Conservation (phyloP, 768 basidiomycete species). For the Psilocybe tampanensis region DNA sequence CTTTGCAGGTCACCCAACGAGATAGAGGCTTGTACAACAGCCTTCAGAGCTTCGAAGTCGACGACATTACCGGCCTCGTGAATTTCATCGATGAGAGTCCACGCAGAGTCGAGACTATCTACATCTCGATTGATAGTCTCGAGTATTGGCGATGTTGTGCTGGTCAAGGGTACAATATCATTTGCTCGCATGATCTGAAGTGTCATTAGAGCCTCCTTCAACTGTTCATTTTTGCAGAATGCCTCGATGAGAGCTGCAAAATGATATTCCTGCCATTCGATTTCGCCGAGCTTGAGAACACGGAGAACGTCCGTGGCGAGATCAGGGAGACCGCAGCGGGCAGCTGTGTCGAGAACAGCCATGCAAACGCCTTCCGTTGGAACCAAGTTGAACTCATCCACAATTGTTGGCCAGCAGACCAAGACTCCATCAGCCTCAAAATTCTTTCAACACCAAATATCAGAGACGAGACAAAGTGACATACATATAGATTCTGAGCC, state of each 20-base stretch:
- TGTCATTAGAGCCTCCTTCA: conserved; percentile 65
- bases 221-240: conserved; percentile 54
- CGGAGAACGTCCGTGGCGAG: conserved; percentile 69
- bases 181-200: conserved; percentile 61
- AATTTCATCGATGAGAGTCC: conserved; percentile 65
- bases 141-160: conserved; percentile 58
- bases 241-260: conserved; percentile 79
- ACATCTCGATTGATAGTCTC: conserved; percentile 45
- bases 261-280: conserved; percentile 68
- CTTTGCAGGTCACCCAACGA: conserved; percentile 69
- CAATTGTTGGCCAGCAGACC: conserved; percentile 61
- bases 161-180: conserved; percentile 48
- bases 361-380: conserved; percentile 80
- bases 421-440: conserved; percentile 71
- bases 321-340: conserved; percentile 68
- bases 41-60: conserved; percentile 63
- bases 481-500: conserved; percentile 67
- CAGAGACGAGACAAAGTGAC: not conserved
- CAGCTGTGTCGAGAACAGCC: conserved; percentile 72
- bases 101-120: conserved; percentile 63
- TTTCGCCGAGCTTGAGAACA: conserved; percentile 48
- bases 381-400: conserved; percentile 49
- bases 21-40: conserved; percentile 66
- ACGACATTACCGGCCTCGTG: conserved; percentile 52
- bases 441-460: not conserved